Base-by-base conservation (phyloP, 768 basidiomycete species). In the Tephrocybe sp. region DNA sequence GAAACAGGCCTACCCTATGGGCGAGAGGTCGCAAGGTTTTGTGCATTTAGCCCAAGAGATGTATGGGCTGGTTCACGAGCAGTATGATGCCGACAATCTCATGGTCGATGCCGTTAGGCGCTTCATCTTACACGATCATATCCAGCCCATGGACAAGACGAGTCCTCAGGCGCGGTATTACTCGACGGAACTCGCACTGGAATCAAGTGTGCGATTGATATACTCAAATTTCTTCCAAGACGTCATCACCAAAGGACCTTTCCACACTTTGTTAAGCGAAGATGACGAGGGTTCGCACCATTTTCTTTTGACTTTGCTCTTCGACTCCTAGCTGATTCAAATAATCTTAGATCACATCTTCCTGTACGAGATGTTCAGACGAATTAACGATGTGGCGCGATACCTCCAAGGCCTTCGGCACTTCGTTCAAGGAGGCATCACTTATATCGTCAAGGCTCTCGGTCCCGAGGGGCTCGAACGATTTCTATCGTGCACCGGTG, bases 281-380 rank as follows among this genome's bases (percentile, higher is more conserved):
- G 35, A 36, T 10, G 35, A 36, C 4, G 35, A 36, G 17, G 35
- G 35, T 36, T 3, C 26, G 26, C 26, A 26, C 26, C 26, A 26
- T 26, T 26, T n/a, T 26, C 26, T 26, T 26, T 26, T 26, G 26
- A 4, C 26, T 26, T 7, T 26, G 26, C 7, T 7, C 26, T 26
- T 26, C 7, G 26, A 26, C 26, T 26, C 7, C 26, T 7, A 26
- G 26, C 26, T 26, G 26, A 26, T 26, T 3, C 7, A 26, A 26
- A 3, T 26, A 7, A 26, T 26, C 26, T 4, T 26, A 43, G 42
- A 43, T 43, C 42, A 43, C 31, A n/a, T 53, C 2, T 62, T 60
- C 38, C 52, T 62, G 10, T 49, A 52, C 39, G 59, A 62, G 48
- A 30, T 62, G 14, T 47, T 49, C 32, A 45, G 54, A 14, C 49